These are phyloP conservation scores for Thalassiosira livingstoniorum DNA, from an alignment of 352 stramenopile species.

Conservation along the genomic window DNA sequence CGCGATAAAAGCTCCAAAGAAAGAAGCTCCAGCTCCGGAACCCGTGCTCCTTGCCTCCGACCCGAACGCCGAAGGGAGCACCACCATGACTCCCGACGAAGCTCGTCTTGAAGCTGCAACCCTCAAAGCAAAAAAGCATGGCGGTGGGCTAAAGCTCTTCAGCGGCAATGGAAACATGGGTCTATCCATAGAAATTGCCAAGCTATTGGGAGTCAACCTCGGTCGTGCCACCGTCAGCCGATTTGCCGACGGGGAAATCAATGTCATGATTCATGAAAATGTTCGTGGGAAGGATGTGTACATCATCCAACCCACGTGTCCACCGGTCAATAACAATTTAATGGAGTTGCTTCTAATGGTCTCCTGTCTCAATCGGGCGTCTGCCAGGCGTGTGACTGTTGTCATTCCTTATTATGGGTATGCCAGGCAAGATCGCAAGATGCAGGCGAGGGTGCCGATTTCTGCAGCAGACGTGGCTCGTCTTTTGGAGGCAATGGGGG, in stretches of 20 bases:
- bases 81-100: conserved; percentile 71
- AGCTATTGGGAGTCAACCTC: conserved; percentile 96
- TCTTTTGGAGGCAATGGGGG: conserved; percentile 92
- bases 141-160: conserved; percentile 95
- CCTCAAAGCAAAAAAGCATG: conserved; percentile 83
- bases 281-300: conserved; percentile 99
- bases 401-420: conserved; percentile 96
- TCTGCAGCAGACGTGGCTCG: conserved; percentile 93
- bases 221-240: conserved; percentile 97
- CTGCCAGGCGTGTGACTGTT: conserved; percentile 97
- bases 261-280: conserved; percentile 99
- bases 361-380: conserved; percentile 96
- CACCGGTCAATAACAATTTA: conserved; percentile 99
- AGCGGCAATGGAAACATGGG: conserved; percentile 97
- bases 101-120: conserved; percentile 77
- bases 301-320: conserved; percentile 99
- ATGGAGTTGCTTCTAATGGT: conserved; percentile 96
- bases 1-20: neutral
- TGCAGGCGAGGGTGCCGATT: conserved; percentile 97
- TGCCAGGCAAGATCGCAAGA: conserved; percentile 92
- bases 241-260: conserved; percentile 99
- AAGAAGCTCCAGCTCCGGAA: neutral
- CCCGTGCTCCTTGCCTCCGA: neutral
- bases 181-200: conserved; percentile 96
- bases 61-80: conserved; percentile 45